These are phyloP conservation scores for Paramyrothecium roridum DNA, from an alignment of 2,329 filamentous ascomycete genomes.

Conservation along the genomic window DNA sequence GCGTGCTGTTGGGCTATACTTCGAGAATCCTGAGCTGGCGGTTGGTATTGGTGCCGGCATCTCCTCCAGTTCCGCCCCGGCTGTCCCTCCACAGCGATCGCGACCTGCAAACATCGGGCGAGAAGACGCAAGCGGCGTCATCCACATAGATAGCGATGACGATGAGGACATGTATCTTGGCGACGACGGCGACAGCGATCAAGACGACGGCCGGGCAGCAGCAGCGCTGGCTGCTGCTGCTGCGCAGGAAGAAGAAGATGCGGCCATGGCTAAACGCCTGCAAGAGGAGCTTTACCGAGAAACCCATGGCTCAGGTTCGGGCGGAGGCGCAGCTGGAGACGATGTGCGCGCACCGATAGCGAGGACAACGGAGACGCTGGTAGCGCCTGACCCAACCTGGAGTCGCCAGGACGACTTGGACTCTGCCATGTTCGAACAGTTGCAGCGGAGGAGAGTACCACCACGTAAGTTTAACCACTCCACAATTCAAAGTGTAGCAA, in stretches of 20 bases:
- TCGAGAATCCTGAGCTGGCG: constrained; percentile 76
- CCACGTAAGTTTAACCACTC: constrained; percentile 21
- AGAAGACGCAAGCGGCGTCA: constrained; percentile 38
- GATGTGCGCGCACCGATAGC: constrained; percentile 87
- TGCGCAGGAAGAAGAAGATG: constrained; percentile 78
- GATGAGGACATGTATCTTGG: constrained; percentile 41
- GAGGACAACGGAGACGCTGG: constrained; percentile 84
- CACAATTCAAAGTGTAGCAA: background rate
- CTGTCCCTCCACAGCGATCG: constrained; percentile 25
- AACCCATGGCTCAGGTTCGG: constrained; percentile 33
- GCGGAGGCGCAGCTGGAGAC: constrained; percentile 37
- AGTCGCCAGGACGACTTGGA: constrained; percentile 52
- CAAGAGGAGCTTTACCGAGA: constrained; percentile 87
- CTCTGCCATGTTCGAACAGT: constrained; percentile 62
- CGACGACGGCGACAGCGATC: constrained; percentile 33
- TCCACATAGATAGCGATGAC: constrained; percentile 53
- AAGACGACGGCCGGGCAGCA: constrained; percentile 37
- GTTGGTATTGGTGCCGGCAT: constrained; percentile 30
- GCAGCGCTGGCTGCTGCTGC: constrained; percentile 36
- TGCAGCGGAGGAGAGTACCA: constrained; percentile 45
- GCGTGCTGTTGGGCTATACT: constrained; percentile 86
- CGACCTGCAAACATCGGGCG: constrained; percentile 20
- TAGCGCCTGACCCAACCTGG: constrained; percentile 60
- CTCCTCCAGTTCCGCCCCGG: constrained; percentile 13
- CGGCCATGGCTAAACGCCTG: constrained; percentile 84